Evolutionary conservation across 2,329 filamentous ascomycete genomes (phyloP), one percentile per base, ranked within the genome.

Genomic region (Exophiala sp.): DNA sequence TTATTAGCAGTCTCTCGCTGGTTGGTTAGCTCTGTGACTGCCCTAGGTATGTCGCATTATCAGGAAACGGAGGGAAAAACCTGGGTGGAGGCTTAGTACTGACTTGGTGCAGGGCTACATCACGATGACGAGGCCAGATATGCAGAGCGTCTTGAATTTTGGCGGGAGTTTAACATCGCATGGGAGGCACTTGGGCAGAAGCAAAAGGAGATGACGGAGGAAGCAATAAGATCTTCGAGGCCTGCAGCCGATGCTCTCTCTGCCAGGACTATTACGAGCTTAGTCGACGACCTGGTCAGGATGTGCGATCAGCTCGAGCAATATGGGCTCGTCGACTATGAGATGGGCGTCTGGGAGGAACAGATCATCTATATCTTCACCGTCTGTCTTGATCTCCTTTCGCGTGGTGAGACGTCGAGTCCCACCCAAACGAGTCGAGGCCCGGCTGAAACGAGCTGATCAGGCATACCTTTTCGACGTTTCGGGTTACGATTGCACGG

Each of bases 261-360:
- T 24, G 74, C 79, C 57, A 82, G 85, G 2, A 78, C 75, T 19
- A 74, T 97, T 42, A 81, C 86, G 61, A 83, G 82, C 59, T 83
- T 97, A 79, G 88, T 87, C 10, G 83, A 85, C 47, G 85, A 95
- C 62, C 70, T 98, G 23, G 78, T 95, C 48, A 79, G 82, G 43
- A 74, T 95, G 43, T 95, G 90, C 65, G 89, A 97, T 65, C 80
- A 80, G 43, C 79, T 97, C 55, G 91, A 97, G 68, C 83, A 85
- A 59, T 84, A 94, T 64, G 93, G 93, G n/a, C 73, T 98, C 41
- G 88, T 98, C 9, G 93, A 98, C 70, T 98, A 97, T 66, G 86
- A 97, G 63, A 94, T 95, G 72, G 93, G 93, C 7, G 87, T 97
- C 21, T 94, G 88, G 80, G 93, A 97, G 69, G 90, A 97, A 65